These are phyloP conservation scores for Penicillium riverlandense DNA, from an alignment of 495 filamentous ascomycete species.

Conservation along the genomic window DNA sequence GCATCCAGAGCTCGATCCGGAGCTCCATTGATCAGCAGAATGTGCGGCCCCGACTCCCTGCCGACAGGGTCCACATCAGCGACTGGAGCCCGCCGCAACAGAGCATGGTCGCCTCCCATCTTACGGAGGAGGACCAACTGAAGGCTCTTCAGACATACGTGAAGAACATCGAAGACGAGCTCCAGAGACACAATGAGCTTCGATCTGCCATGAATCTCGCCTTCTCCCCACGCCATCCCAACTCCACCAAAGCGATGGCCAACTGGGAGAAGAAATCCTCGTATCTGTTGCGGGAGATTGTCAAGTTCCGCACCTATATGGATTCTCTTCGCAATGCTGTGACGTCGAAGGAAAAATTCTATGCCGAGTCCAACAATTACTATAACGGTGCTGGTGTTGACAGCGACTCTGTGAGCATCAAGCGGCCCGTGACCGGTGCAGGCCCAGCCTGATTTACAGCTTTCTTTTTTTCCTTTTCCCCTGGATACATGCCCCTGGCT, in stretches of 20 bases:
- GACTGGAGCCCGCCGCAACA: slow-evolving; percentile 94
- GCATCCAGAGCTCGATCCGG: slow-evolving; percentile 64
- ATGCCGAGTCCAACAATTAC: slow-evolving; percentile 23
- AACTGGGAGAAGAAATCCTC: slow-evolving; percentile 97
- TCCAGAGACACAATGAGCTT: slow-evolving; percentile 80
- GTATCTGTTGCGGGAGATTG: slow-evolving; percentile 88
- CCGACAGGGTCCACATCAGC: slow-evolving; percentile 75
- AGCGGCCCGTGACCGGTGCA: not conserved
- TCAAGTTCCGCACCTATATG: slow-evolving; percentile 93
- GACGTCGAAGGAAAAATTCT: slow-evolving; percentile 48
- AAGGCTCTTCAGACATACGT: slow-evolving; percentile 70
- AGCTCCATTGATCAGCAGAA: slow-evolving; percentile 63
- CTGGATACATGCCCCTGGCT: not conserved
- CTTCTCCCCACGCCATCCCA: slow-evolving; percentile 81
- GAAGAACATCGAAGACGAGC: slow-evolving; percentile 75
- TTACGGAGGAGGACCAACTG: slow-evolving; percentile 76
- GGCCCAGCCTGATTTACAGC: not conserved
- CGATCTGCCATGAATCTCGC: slow-evolving; percentile 78
- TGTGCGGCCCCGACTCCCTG: slow-evolving; percentile 63
- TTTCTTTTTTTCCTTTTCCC: not conserved
- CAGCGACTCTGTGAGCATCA: slow-evolving; percentile 1
- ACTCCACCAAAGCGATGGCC: slow-evolving; percentile 71
- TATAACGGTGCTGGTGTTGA: slow-evolving; percentile 1
- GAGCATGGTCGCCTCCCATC: slow-evolving; percentile 73
- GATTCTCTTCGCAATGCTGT: slow-evolving; percentile 64